Evolutionary conservation across 2,329 filamentous ascomycete genomes (phyloP).

Genomic region (Calcarisporium arbuscula): DNA sequence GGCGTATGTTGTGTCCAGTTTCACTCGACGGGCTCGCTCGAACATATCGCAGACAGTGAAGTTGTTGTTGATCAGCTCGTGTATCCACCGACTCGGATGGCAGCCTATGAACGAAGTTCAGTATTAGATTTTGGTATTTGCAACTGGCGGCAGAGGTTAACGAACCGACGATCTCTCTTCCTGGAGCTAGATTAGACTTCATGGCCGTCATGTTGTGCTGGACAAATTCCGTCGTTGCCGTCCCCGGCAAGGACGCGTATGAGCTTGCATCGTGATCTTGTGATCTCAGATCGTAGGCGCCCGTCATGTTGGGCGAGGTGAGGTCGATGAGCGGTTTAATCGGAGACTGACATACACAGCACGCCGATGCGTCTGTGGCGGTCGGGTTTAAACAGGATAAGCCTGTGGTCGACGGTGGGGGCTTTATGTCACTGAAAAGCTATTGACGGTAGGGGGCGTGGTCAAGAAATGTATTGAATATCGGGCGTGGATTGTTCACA

Average conservation of each 20-base stretch:
- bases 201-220: constrained; percentile 24
- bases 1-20: constrained; percentile 22
- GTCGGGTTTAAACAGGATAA: no score
- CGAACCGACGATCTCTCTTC: constrained; percentile 21
- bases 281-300: constrained; percentile 20
- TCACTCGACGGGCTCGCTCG: constrained; percentile 22
- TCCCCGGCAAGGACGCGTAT: constrained; percentile 27
- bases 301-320: constrained; percentile 16
- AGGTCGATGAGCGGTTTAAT: neutral
- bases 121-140: constrained; percentile 11
- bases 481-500: no score
- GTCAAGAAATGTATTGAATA: no score
- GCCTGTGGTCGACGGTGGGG: no score
- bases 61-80: constrained; percentile 32
- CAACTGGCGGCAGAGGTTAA: neutral
- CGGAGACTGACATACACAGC: no score
- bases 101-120: constrained; percentile 27
- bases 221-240: constrained; percentile 20
- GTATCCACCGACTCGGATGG: constrained; percentile 34
- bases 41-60: constrained; percentile 30
- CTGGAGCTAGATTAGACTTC: constrained; percentile 21
- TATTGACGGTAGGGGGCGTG: no score
- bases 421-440: no score
- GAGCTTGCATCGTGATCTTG: constrained; percentile 19
- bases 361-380: no score